Percentiles rank a stretch among this genome's conserved stretches.
These are phyloP conservation scores for Ananas comosus DNA, from an alignment of 176 grass and related monocot genomes.

Conservation along the genomic window DNA sequence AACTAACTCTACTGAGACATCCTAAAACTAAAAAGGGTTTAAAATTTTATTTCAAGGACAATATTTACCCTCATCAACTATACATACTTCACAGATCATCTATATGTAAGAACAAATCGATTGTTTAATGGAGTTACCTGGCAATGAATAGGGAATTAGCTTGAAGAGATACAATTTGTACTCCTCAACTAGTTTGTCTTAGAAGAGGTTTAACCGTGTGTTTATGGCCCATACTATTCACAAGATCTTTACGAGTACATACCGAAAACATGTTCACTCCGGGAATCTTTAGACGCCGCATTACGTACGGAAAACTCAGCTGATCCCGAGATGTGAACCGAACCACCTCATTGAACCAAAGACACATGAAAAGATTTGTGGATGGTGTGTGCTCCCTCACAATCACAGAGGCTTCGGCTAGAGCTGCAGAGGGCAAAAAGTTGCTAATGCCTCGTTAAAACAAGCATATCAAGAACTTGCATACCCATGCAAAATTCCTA, in stretches of 20 bases:
- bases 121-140: background rate
- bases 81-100: background rate
- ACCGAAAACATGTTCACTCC: slow-evolving; percentile 78
- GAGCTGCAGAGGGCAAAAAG: slow-evolving; percentile 47
- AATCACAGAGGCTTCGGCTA: slow-evolving; percentile 80
- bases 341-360: slow-evolving; percentile 91
- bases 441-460: slow-evolving; percentile 9
- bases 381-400: slow-evolving; percentile 64
- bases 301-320: slow-evolving; percentile 82
- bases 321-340: slow-evolving; percentile 84
- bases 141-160: background rate
- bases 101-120: background rate
- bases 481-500: background rate
- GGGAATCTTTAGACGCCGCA: slow-evolving; percentile 38
- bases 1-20: background rate
- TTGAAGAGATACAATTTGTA: background rate
- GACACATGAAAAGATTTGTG: slow-evolving; percentile 83
- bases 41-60: background rate
- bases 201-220: slow-evolving; percentile 75
- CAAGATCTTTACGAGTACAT: slow-evolving; percentile 69
- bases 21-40: background rate
- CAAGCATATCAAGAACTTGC: slow-evolving; percentile 1
- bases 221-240: slow-evolving; percentile 63
- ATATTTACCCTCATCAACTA: background rate
- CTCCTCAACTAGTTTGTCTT: slow-evolving; percentile 30